Percentiles rank a stretch among this genome's conserved stretches.
Evolutionary conservation across 1,284 basidiomycete species (phyloP).

Genomic region (Amylostereum areolatum): DNA sequence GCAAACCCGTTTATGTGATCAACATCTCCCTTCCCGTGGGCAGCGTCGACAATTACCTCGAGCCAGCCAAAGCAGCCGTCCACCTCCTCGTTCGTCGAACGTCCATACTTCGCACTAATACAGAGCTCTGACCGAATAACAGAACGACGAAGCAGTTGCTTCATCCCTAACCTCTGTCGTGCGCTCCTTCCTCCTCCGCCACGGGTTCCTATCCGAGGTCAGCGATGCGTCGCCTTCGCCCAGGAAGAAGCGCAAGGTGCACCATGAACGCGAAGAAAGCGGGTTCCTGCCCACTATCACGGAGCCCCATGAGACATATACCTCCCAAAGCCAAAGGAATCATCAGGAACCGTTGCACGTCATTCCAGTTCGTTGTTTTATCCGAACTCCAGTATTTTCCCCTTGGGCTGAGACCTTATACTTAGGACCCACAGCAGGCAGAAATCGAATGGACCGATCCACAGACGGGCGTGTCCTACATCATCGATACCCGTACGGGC

Average conservation of each 20-base stretch:
- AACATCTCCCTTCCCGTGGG: slow-evolving; percentile 61
- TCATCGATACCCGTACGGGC: slow-evolving; percentile 63
- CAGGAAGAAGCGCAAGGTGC: slow-evolving; percentile 17
- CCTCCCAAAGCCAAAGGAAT: not conserved
- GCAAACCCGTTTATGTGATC: slow-evolving; percentile 76
- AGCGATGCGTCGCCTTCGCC: slow-evolving; percentile 7
- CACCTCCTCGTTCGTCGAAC: slow-evolving; percentile 54
- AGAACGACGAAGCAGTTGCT: slow-evolving; percentile 51
- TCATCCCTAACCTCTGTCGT: slow-evolving; percentile 55
- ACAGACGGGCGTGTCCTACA: slow-evolving; percentile 56
- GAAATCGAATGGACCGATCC: slow-evolving; percentile 56
- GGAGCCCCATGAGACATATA: not conserved
- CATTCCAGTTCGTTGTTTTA: slow-evolving; percentile 1
- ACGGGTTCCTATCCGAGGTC: slow-evolving; percentile 46
- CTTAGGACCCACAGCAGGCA: slow-evolving; percentile 7
- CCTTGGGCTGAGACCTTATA: not conserved
- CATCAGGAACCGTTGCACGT: not conserved
- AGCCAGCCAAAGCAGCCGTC: slow-evolving; percentile 67
- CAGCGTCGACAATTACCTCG: slow-evolving; percentile 71
- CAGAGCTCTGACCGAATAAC: not conserved
- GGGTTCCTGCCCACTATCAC: too few relatives aligned
- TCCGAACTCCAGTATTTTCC: not conserved
- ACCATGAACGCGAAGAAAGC: too few relatives aligned
- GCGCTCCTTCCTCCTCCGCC: slow-evolving; percentile 57
- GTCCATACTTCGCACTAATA: too few relatives aligned